Evolutionary conservation across 1,139 yeast genomes (phyloP), one percentile per base, ranked within the genome.

Genomic region (Pichia sp.): DNA sequence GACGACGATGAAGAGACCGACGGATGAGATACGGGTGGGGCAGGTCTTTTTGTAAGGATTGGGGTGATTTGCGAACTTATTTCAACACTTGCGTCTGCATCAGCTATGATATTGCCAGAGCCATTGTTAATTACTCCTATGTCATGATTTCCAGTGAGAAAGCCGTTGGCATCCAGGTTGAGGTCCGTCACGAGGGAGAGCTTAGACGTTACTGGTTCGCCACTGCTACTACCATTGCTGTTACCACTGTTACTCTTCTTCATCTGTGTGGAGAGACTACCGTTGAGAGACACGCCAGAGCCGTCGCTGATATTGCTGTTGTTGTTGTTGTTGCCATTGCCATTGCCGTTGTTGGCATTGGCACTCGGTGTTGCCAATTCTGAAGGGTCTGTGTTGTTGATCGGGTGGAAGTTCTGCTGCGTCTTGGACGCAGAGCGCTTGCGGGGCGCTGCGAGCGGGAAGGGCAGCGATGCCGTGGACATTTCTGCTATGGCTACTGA

Each of bases 361-460:
- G 33, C n/a, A 12, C 27, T 21, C 1, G 21, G 16, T 12, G 21
- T 5, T 19, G 27, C 22, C 8, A 11, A 21, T 21, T 8, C 22
- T 21, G 22, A 21, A 14, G 18, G 10, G 16, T 25, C 15, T 13
- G 17, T 9, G 9, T 3, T 3, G 9, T 22, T 23, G 10, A 51
- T 45, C 0, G 60, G 53, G 33, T 53, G 52, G 38, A 49, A 55
- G 35, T 56, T 57, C 28, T 49, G 50, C 21, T 46, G 51, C 1
- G 59, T 51, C 33, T 50, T 52, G 2, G 60, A 56, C 5, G 58
- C 42, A 1, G 60, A 54, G 24, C 61, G 33, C 36, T 48, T 52
- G 27, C 61, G 45, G 14, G 49, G 36, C 18, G 33, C 34, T 2
- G 14, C 20, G 22, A 20, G 16, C 14, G 21, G 23, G 2, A 11